Evolutionary conservation across 495 filamentous ascomycete species (phyloP), one percentile per base, ranked within the genome.

Genomic region (Penicillium cinerascens): DNA sequence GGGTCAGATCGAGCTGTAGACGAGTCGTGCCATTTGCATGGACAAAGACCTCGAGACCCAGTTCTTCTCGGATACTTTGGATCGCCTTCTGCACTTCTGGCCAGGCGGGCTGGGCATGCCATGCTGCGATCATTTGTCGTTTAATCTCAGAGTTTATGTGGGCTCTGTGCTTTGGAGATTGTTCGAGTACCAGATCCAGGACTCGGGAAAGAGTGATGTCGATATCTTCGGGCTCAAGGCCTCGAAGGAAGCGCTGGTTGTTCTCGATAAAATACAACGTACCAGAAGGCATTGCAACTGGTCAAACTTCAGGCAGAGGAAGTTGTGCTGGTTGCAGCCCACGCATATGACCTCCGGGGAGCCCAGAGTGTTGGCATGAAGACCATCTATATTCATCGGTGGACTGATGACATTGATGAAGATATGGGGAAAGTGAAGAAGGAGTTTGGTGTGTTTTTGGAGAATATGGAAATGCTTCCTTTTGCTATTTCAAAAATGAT

Each of bases 1-100:
- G 64, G 16, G 54, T 61, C 6, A 82, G 59, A 58, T 80, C 75
- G 13, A 82, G 72, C 59, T 82, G 80, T 23, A 82, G 63, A 42
- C 79, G 69, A 29, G 77, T 78, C 1, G 75, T 78, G 0, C 78
- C 79, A 50, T 82, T 82, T 16, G 79, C 77, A 42, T 75, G 69
- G 15, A 82, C 77, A 21, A 78, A 73, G 0, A 66, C 64, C 44
- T 71, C 68, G 21, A 61, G 61, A 16, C 61, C 64, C 4, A 56
- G 56, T 2, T 50, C 33, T 10, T 54, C 53, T 17, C 58, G 58
- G 9, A 74, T 44, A 18, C 52, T 33, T 3, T 13, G 29, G 13
- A 33, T 33, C 29, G 29, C 71, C 15, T 49, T 13, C 1, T 47
- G 39, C 4, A 78, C 71, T 11, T 81, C 77, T 0, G 73, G 66